These are phyloP conservation scores for Rubia occidens DNA, from an alignment of 305 asterid genomes.

Conservation along the genomic window DNA sequence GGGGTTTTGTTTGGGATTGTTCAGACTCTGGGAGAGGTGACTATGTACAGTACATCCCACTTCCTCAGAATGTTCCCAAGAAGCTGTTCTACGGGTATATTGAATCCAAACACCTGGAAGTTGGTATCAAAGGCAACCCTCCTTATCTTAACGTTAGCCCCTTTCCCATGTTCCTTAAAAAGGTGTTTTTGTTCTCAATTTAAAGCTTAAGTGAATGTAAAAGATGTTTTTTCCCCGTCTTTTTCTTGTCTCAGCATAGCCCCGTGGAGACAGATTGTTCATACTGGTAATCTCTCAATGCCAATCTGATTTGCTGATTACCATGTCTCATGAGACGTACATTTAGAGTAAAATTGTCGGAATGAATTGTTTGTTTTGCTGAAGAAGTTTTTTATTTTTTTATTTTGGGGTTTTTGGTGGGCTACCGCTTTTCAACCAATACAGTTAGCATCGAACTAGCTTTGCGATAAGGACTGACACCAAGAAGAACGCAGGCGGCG, in stretches of 20 bases:
- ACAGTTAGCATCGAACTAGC: no score
- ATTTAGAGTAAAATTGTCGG: no score
- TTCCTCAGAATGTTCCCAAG: conserved; percentile 74
- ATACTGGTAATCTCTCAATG: conserved; percentile 48
- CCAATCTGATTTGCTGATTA: background rate
- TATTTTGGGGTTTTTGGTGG: no score
- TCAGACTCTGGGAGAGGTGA: conserved; percentile 84
- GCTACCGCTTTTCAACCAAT: no score
- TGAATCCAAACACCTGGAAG: conserved; percentile 73
- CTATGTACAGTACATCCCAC: conserved; percentile 55
- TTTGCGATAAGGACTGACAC: no score
- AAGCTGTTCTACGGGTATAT: conserved; percentile 67
- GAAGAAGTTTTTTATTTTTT: no score
- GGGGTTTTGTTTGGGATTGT: conserved; percentile 12
- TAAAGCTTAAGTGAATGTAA: background rate
- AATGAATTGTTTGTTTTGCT: no score
- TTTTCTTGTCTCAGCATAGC: conserved; percentile 41
- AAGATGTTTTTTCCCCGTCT: background rate
- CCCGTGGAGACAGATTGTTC: conserved; percentile 95
- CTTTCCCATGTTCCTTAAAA: background rate
- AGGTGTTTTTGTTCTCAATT: background rate
- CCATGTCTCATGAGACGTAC: background rate
- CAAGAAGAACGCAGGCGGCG: no score
- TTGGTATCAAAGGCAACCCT: conserved; percentile 92
- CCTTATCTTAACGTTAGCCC: conserved; percentile 72